A percentile compares a stretch with the other conserved stretches of the same genome.
phyloP scores from a whole-genome alignment of 139 green algal genomes.

The Chlamydomonas sphaeroides region DNA sequence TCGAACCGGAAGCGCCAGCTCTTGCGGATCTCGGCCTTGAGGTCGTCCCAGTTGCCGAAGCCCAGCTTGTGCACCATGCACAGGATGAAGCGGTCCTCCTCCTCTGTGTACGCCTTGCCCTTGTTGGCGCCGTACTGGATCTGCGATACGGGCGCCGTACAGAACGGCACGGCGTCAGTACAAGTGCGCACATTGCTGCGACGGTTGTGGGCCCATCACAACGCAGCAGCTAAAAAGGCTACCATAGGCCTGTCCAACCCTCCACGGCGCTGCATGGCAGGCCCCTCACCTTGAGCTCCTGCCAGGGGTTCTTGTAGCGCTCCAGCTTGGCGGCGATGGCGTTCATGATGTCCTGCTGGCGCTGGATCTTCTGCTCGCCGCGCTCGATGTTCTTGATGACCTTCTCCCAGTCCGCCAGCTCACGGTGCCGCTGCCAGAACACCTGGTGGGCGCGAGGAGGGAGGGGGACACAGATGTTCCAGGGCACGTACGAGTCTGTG shows the following conservation, averaged over 20 bases:
- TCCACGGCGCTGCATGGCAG: neutral
- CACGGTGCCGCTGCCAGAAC: conserved; percentile 85
- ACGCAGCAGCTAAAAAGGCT: too few relatives aligned
- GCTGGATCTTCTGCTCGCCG: conserved; percentile 91
- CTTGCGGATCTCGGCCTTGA: conserved; percentile 94
- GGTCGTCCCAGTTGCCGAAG: conserved; percentile 97
- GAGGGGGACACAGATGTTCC: too few relatives aligned
- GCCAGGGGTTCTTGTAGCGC: conserved; percentile 96
- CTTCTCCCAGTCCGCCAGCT: conserved; percentile 88
- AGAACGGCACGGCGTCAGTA: too few relatives aligned
- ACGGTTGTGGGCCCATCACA: too few relatives aligned
- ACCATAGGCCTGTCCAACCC: too few relatives aligned
- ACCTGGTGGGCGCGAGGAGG: conserved; percentile 50
- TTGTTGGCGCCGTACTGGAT: conserved; percentile 96
- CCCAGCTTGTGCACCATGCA: conserved; percentile 97
- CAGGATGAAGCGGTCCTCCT: conserved; percentile 99
- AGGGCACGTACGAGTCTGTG: too few relatives aligned
- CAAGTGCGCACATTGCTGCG: too few relatives aligned
- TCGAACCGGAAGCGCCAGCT: conserved; percentile 98
- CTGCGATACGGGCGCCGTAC: conserved; percentile 36
- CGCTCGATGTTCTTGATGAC: conserved; percentile 97
- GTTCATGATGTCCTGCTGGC: conserved; percentile 91
- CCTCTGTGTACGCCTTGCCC: conserved; percentile 98
- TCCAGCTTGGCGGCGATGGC: conserved; percentile 93
- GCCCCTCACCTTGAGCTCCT: conserved; percentile 79